phyloP scores from a whole-genome alignment of 441 rosid species.

The Arabidopsis lyrata region DNA sequence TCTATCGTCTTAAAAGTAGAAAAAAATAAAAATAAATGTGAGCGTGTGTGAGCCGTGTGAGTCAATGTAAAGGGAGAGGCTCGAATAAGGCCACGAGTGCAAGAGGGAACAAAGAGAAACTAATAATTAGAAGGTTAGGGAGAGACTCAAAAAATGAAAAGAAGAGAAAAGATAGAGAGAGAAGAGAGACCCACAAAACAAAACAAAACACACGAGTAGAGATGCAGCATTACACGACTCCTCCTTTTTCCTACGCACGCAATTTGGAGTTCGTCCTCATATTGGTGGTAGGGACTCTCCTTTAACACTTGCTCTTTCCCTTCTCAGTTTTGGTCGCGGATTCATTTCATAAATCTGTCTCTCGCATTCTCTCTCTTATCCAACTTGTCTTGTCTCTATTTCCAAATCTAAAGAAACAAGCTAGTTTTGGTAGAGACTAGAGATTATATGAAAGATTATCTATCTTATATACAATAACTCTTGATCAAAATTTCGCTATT shows the following conservation, averaged over 20 bases:
- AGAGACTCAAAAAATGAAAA: neutral
- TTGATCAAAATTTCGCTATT: neutral
- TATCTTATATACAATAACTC: neutral
- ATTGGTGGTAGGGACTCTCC: conserved; percentile 35
- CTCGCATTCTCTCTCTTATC: conserved; percentile 23
- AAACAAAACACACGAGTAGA: conserved; percentile 31
- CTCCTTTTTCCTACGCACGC: conserved; percentile 32
- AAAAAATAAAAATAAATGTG: conserved; percentile 2
- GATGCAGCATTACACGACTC: conserved; percentile 40
- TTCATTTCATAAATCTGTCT: conserved; percentile 26
- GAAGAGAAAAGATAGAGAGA: conserved; percentile 33
- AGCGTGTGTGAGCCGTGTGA: conserved; percentile 27
- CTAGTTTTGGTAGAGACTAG: conserved; percentile 1
- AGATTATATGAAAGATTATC: conserved; percentile 2
- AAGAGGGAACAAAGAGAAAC: conserved; percentile 26
- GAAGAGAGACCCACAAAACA: conserved; percentile 42
- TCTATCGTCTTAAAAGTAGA: too few relatives aligned
- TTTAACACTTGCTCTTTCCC: conserved; percentile 33
- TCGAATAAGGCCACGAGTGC: conserved; percentile 38
- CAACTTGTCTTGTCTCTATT: conserved; percentile 25
- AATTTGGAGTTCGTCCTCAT: conserved; percentile 31
- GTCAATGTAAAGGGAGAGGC: conserved; percentile 28
- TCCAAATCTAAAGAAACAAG: conserved; percentile 15
- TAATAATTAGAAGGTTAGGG: conserved; percentile 5
- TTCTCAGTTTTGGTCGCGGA: conserved; percentile 43